These are phyloP conservation scores for Brassica juncea DNA, from an alignment of 345 rosid genomes.

Conservation along the genomic window DNA sequence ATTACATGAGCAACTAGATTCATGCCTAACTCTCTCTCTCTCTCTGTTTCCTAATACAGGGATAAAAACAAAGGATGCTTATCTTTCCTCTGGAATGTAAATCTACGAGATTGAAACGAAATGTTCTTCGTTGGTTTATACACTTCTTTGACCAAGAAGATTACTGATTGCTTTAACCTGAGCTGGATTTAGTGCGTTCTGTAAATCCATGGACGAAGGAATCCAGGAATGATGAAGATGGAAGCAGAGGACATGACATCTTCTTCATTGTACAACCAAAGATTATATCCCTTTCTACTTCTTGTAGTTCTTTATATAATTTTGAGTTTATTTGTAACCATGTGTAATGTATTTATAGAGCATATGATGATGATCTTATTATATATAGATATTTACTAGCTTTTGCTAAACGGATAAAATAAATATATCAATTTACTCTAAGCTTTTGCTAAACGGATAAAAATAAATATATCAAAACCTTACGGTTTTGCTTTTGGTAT, in stretches of 20 bases:
- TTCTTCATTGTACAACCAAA: conserved; percentile 9
- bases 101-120: conserved; percentile 19
- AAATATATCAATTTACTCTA: too few relatives aligned
- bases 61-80: conserved; percentile 54
- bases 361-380: conserved; percentile 5
- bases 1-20: conserved; percentile 3
- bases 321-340: too few relatives aligned
- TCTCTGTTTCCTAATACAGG: conserved; percentile 42
- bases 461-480: background rate
- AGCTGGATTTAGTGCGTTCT: conserved; percentile 9
- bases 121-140: conserved; percentile 20
- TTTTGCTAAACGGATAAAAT: conserved; percentile 2
- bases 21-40: background rate
- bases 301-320: background rate
- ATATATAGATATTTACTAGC: conserved; percentile 18
- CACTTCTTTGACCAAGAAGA: conserved; percentile 17
- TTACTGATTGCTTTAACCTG: background rate
- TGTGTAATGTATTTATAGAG: conserved; percentile 24
- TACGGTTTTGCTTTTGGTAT: background rate
- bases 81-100: conserved; percentile 45
- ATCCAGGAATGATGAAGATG: conserved; percentile 8
- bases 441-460: background rate
- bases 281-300: background rate
- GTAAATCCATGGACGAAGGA: conserved; percentile 8
- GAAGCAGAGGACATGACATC: conserved; percentile 20